A percentile compares a stretch with the other conserved stretches of the same genome.
Evolutionary conservation across 2,329 filamentous ascomycete species (phyloP).

Genomic region (Verticillium zaregamsianum): DNA sequence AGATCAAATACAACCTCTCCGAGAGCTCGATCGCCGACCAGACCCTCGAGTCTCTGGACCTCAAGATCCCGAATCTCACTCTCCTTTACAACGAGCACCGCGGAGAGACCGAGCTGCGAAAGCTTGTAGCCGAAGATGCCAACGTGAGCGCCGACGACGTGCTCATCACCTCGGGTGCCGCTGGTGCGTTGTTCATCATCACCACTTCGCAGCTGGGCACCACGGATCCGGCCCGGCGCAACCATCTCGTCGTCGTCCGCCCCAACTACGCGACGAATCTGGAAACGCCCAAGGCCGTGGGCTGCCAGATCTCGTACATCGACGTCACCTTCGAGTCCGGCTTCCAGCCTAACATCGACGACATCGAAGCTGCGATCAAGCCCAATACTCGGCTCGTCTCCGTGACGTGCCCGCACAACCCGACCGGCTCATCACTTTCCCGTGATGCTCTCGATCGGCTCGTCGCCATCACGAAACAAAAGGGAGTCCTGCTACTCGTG

Average conservation of each 20-base stretch:
- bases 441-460: constrained; percentile 3
- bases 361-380: constrained; percentile 11
- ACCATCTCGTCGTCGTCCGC: constrained; percentile 16
- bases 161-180: constrained; percentile 17
- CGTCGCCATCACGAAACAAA: constrained; percentile 11
- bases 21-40: constrained; percentile 19
- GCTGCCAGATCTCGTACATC: constrained; percentile 17
- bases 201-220: constrained; percentile 12
- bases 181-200: constrained; percentile 16
- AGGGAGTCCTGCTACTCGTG: constrained; percentile 11
- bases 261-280: constrained; percentile 20
- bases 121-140: constrained; percentile 9
- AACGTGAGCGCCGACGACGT: constrained; percentile 13
- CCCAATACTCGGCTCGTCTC: constrained; percentile 15
- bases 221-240: neutral
- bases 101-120: constrained; percentile 12
- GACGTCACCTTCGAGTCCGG: constrained; percentile 14
- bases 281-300: constrained; percentile 16
- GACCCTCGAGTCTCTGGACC: constrained; percentile 11
- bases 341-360: constrained; percentile 11
- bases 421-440: constrained; percentile 12
- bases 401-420: constrained; percentile 18
- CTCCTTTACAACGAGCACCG: constrained; percentile 17
- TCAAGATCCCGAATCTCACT: constrained; percentile 13
- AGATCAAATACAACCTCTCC: constrained; percentile 18